A percentile compares a stretch with the other conserved stretches of the same genome.
phyloP scores from a whole-genome alignment of 345 rosid genomes.

The Noccaea bulbosa region DNA sequence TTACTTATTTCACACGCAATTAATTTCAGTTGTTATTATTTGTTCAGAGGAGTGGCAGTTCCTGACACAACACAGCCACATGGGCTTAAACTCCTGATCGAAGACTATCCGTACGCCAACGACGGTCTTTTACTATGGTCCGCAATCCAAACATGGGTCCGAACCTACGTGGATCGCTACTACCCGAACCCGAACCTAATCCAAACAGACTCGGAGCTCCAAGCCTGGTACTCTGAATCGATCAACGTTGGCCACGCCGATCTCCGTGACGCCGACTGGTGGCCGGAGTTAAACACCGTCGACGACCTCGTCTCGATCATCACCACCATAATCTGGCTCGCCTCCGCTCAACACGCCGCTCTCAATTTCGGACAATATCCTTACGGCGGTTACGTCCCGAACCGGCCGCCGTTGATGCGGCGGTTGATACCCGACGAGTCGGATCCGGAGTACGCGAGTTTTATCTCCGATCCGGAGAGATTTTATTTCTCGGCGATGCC shows the following conservation, averaged over 20 bases:
- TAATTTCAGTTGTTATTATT: background rate
- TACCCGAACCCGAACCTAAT: conserved; percentile 64
- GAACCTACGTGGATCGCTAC: conserved; percentile 75
- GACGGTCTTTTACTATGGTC: conserved; percentile 92
- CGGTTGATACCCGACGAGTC: conserved; percentile 77
- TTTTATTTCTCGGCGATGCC: conserved; percentile 79
- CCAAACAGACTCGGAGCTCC: conserved; percentile 71
- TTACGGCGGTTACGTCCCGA: conserved; percentile 90
- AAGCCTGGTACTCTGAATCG: conserved; percentile 84
- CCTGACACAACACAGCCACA: conserved; percentile 87
- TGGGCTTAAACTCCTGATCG: conserved; percentile 85
- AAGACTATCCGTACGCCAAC: conserved; percentile 93
- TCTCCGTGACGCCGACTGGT: conserved; percentile 69
- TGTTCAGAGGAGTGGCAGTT: conserved; percentile 78
- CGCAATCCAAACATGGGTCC: conserved; percentile 87
- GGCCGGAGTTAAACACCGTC: conserved; percentile 66
- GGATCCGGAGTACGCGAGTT: conserved; percentile 65
- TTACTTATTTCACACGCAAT: background rate
- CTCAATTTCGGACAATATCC: conserved; percentile 97
- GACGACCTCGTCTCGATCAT: conserved; percentile 71
- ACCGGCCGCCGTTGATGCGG: conserved; percentile 89
- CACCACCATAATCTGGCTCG: conserved; percentile 89
- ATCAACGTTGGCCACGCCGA: conserved; percentile 90
- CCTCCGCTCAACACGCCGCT: conserved; percentile 96
- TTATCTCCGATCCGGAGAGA: conserved; percentile 71